phyloP scores from a whole-genome alignment of 2,329 filamentous ascomycete genomes.

The Colletotrichum australisinense region DNA sequence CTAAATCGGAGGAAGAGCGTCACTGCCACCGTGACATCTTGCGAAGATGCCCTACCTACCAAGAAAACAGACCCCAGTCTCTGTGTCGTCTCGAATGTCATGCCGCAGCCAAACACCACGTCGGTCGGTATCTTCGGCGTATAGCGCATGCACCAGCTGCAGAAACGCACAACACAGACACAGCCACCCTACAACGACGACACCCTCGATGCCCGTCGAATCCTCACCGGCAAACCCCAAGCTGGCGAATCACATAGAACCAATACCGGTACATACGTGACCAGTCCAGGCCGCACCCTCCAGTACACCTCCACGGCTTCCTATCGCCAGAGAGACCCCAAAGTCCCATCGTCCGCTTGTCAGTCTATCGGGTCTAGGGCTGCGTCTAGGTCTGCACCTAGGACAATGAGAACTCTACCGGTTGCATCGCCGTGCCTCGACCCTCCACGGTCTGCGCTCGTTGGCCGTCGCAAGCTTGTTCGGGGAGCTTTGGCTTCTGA shows the following conservation, averaged over 20 bases:
- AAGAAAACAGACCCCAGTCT: not conserved
- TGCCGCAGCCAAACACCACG: slow-evolving; percentile 1
- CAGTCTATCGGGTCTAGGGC: slow-evolving; percentile 15
- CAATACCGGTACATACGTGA: not conserved
- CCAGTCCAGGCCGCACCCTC: slow-evolving; percentile 8
- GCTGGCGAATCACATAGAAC: slow-evolving; percentile 13
- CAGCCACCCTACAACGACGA: not conserved
- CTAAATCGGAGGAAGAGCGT: not conserved
- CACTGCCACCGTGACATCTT: not conserved
- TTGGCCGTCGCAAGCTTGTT: not conserved
- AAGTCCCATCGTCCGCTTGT: not conserved
- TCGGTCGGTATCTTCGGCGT: slow-evolving; percentile 2
- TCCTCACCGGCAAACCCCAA: slow-evolving; percentile 13
- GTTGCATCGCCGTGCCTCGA: slow-evolving; percentile 21
- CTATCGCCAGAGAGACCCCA: not conserved
- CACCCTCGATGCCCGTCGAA: slow-evolving; percentile 11
- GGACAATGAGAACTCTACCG: not conserved
- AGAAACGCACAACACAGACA: slow-evolving; percentile 23
- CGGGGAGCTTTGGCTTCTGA: slow-evolving; percentile 17
- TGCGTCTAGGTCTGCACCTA: slow-evolving; percentile 1
- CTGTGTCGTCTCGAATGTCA: not conserved
- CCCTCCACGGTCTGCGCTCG: slow-evolving; percentile 10
- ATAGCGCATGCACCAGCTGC: slow-evolving; percentile 13
- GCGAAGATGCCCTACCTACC: not conserved
- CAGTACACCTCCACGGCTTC: slow-evolving; percentile 2